These are phyloP conservation scores for Suillus luteus DNA, from an alignment of 768 basidiomycete genomes.

Conservation along the genomic window DNA sequence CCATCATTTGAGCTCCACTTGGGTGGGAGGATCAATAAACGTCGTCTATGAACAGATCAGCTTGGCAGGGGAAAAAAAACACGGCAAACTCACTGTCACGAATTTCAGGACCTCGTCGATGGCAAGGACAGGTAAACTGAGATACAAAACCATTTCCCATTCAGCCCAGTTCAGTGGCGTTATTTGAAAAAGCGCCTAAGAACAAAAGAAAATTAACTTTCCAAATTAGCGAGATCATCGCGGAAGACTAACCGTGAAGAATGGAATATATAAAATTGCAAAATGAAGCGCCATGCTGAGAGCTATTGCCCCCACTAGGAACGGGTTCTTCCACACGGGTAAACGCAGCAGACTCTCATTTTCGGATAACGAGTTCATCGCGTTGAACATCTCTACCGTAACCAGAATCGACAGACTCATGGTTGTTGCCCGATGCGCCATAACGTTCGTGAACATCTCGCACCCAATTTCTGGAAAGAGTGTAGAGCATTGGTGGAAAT, in stretches of 20 bases:
- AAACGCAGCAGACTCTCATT: constrained; percentile 90
- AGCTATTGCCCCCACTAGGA: constrained; percentile 84
- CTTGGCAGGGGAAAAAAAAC: constrained; percentile 15
- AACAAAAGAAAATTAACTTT: not conserved
- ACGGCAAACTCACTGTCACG: constrained; percentile 56
- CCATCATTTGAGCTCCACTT: constrained; percentile 41
- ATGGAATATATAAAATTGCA: constrained; percentile 94
- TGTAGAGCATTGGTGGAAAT: constrained; percentile 90
- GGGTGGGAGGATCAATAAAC: constrained; percentile 58
- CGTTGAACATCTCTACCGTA: constrained; percentile 96
- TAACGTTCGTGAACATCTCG: constrained; percentile 89
- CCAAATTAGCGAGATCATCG: not conserved
- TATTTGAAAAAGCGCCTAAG: constrained; percentile 83
- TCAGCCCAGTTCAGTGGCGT: constrained; percentile 92
- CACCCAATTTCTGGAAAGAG: constrained; percentile 92
- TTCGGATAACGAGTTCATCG: constrained; percentile 97
- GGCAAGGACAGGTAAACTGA: constrained; percentile 85
- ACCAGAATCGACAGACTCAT: constrained; percentile 97
- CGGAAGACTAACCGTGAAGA: constrained; percentile 76
- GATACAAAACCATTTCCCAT: constrained; percentile 89
- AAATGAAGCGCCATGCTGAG: constrained; percentile 93
- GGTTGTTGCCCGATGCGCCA: constrained; percentile 88
- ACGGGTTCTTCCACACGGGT: constrained; percentile 94
- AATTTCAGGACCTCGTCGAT: constrained; percentile 93
- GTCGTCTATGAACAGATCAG: constrained; percentile 41